Conservation (phyloP, 305 asterid genomes). For the Solanum hybrid region DNA sequence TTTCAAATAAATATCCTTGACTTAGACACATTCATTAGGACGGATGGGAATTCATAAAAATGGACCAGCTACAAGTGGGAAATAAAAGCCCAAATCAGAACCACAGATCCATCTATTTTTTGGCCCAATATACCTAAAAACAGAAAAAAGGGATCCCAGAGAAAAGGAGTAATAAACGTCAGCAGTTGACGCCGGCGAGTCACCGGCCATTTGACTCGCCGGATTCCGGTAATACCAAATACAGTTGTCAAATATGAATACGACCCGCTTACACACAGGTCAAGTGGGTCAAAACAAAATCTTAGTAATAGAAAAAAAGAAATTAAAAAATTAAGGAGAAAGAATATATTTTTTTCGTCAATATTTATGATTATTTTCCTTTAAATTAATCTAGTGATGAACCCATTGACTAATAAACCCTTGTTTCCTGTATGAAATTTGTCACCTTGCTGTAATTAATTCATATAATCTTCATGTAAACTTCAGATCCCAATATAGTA, state of each 20-base stretch:
- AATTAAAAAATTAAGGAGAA: not conserved
- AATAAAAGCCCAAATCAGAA: not conserved
- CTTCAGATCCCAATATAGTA: constrained; percentile 5
- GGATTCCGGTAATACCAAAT: not conserved
- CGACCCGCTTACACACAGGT: not conserved
- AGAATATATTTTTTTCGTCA: not conserved
- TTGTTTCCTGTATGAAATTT: not conserved
- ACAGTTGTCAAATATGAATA: not conserved
- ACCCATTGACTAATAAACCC: not conserved
- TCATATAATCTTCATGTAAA: not conserved
- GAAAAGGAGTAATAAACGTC: not conserved
- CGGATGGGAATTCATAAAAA: not conserved
- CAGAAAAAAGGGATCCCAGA: not conserved
- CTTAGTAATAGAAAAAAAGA: not conserved
- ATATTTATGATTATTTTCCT: not conserved
- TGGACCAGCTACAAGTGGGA: not conserved
- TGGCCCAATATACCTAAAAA: not conserved
- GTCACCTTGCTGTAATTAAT: constrained; percentile 3
- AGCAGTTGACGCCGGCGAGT: not conserved
- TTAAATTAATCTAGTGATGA: not conserved
- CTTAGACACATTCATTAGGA: not conserved
- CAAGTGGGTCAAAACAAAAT: not conserved
- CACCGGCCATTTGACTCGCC: not conserved
- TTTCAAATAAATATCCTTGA: not conserved
- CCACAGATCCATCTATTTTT: not conserved